A percentile compares a stretch with the other conserved stretches of the same genome.
Evolutionary conservation across 495 filamentous ascomycete species (phyloP).

Genomic region (Trichoderma asperelloides): DNA sequence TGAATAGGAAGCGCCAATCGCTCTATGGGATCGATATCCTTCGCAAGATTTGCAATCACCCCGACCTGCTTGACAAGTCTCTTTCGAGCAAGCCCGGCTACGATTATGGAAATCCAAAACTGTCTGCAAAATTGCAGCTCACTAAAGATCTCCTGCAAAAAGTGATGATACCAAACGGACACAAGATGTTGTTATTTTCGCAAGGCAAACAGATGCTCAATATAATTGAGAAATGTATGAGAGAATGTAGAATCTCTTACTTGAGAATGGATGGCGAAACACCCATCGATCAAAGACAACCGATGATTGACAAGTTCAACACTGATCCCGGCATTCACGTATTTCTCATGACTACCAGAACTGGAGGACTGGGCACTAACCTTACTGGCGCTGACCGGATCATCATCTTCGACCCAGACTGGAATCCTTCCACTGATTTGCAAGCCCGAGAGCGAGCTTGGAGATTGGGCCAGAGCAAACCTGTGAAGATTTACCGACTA

Average conservation of each 20-base stretch:
- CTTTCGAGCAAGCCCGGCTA: slow-evolving; percentile 51
- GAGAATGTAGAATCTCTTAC: slow-evolving; percentile 58
- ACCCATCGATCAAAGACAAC: slow-evolving; percentile 70
- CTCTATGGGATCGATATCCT: slow-evolving; percentile 84
- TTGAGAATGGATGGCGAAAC: slow-evolving; percentile 91
- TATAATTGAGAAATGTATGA: slow-evolving; percentile 76
- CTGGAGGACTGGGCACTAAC: slow-evolving; percentile 89
- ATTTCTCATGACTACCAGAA: slow-evolving; percentile 89
- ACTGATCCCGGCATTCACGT: slow-evolving; percentile 67
- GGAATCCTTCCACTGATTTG: slow-evolving; percentile 90
- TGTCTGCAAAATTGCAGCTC: slow-evolving; percentile 94
- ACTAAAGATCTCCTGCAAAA: slow-evolving; percentile 66
- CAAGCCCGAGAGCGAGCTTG: slow-evolving; percentile 95
- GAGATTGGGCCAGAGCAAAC: slow-evolving; percentile 87
- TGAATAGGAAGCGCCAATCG: slow-evolving; percentile 63
- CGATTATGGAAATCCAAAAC: slow-evolving; percentile 60
- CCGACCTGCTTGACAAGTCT: slow-evolving; percentile 66
- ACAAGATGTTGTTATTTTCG: slow-evolving; percentile 86
- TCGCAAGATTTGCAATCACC: slow-evolving; percentile 96
- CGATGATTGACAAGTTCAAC: slow-evolving; percentile 87
- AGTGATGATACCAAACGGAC: slow-evolving; percentile 76
- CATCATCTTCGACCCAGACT: slow-evolving; percentile 96
- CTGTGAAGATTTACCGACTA: slow-evolving; percentile 87
- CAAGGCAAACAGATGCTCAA: slow-evolving; percentile 91
- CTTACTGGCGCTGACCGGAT: slow-evolving; percentile 91